Conservation (phyloP, 257 asterid genomes). For the Capsicum pubescens region DNA sequence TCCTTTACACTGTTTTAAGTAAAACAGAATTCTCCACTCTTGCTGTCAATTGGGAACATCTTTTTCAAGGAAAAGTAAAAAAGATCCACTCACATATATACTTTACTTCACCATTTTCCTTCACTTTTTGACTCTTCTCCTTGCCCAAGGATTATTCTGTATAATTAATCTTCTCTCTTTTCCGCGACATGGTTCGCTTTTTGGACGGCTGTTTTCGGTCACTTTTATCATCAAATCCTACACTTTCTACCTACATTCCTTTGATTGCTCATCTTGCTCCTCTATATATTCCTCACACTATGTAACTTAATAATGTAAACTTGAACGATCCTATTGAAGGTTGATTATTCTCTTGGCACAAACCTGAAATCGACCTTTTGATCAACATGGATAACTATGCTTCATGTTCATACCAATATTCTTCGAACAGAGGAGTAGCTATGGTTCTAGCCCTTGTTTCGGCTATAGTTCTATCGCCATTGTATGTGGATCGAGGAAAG, state of each 20-base stretch:
- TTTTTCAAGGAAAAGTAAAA: slow-evolving; percentile 22
- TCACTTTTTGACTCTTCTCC: slow-evolving; percentile 27
- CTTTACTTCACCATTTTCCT: slow-evolving; percentile 46
- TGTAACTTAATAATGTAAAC: slow-evolving; percentile 15
- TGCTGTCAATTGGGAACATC: slow-evolving; percentile 31
- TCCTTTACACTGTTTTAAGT: not conserved
- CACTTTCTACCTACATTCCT: slow-evolving; percentile 60
- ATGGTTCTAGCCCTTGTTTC: slow-evolving; percentile 65
- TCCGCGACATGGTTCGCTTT: slow-evolving; percentile 45
- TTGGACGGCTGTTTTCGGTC: slow-evolving; percentile 63
- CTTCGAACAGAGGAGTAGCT: slow-evolving; percentile 72
- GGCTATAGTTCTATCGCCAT: slow-evolving; percentile 70
- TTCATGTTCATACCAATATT: slow-evolving; percentile 34
- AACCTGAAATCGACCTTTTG: slow-evolving; percentile 31
- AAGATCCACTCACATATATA: slow-evolving; percentile 10
- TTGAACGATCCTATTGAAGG: not conserved
- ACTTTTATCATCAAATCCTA: slow-evolving; percentile 43
- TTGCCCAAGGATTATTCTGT: slow-evolving; percentile 27
- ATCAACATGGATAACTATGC: slow-evolving; percentile 48
- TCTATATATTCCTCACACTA: slow-evolving; percentile 33
- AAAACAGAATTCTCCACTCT: slow-evolving; percentile 6
- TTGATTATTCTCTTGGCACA: slow-evolving; percentile 40
- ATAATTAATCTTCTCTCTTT: slow-evolving; percentile 1
- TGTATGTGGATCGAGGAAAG: slow-evolving; percentile 49
- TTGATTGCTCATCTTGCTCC: slow-evolving; percentile 36